Base-by-base conservation (phyloP, 306 rosid genomes). In the Urtica urens region DNA sequence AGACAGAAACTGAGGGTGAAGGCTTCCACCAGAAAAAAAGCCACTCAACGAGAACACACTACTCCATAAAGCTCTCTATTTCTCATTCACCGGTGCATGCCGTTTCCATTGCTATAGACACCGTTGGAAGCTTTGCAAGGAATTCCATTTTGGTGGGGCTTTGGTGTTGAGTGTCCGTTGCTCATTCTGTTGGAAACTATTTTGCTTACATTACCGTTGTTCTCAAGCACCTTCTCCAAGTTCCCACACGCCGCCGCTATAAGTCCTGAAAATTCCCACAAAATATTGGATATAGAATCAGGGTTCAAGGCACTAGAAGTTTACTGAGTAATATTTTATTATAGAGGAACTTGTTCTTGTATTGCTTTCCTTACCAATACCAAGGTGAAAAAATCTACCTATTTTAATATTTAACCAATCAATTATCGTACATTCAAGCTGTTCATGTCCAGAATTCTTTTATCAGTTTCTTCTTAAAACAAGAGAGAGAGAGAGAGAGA, bases 241-340 rank as follows among this genome's bases (percentile, higher is more conserved):
- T 18, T 62, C 29, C 72, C 80, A 57, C 78, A 68, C 46, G 93
- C 74, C 30, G 77, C 82, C 46, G 77, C 79, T 45, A 84, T 80
- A 46, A 85, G 67, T 63, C 95, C 95, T 85, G 78, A 59, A 42
- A 14, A 9, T 35, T 10, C 33, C 33, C n/a, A n/a, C n/a, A n/a
- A n/a, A n/a, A n/a, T n/a, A n/a, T n/a, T n/a, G n/a, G n/a, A n/a
- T n/a, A n/a, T n/a, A n/a, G n/a, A n/a, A n/a, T n/a, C n/a, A n/a
- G n/a, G n/a, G n/a, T n/a, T n/a, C n/a, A n/a, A n/a, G n/a, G n/a
- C n/a, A n/a, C n/a, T n/a, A n/a, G n/a, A n/a, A n/a, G n/a, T n/a
- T n/a, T n/a, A n/a, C n/a, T n/a, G n/a, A n/a, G n/a, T n/a, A n/a
- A n/a, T n/a, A n/a, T n/a, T n/a, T n/a, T n/a, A n/a, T n/a, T n/a